A percentile compares a stretch with the other conserved stretches of the same genome.
Evolutionary conservation across 1,284 basidiomycete species (phyloP).

Genomic region (Pulveroboletus sp.): DNA sequence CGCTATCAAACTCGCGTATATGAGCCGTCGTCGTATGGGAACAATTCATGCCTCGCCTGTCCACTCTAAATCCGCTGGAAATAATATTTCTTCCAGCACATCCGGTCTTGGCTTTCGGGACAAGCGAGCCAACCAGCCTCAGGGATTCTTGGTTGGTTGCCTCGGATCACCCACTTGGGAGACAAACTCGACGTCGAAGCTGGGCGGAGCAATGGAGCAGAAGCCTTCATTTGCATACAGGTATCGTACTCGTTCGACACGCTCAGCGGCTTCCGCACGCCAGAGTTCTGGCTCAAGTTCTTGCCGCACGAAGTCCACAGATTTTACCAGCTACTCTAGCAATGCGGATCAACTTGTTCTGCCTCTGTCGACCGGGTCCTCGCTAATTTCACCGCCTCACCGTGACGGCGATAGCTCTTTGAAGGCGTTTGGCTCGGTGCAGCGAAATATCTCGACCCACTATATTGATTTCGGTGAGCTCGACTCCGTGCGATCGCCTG

Average conservation of each 20-base stretch:
- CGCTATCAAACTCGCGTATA: conserved; percentile 29
- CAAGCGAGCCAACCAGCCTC: conserved; percentile 7
- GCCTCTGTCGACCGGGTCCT: background rate
- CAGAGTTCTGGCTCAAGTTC: background rate
- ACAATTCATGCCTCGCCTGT: conserved; percentile 24
- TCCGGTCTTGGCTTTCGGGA: background rate
- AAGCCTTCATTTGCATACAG: conserved; percentile 9
- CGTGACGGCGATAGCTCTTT: background rate
- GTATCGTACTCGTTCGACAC: conserved; percentile 8
- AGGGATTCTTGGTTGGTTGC: conserved; percentile 30
- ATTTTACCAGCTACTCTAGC: conserved; percentile 6
- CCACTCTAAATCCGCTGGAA: background rate
- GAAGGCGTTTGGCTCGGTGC: background rate
- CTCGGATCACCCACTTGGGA: conserved; percentile 37
- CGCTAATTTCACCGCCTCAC: background rate
- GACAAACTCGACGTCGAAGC: conserved; percentile 18
- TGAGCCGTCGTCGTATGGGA: conserved; percentile 32
- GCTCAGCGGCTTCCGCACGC: background rate
- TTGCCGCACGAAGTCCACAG: conserved; percentile 13
- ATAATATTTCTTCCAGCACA: conserved; percentile 1
- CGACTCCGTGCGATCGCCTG: background rate
- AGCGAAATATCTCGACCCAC: background rate
- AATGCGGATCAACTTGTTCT: conserved; percentile 1
- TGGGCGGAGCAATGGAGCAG: conserved; percentile 5
- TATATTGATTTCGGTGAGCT: conserved; percentile 18